phyloP scores from a whole-genome alignment of 306 rosid genomes.

The Echinosophora koreensis region DNA sequence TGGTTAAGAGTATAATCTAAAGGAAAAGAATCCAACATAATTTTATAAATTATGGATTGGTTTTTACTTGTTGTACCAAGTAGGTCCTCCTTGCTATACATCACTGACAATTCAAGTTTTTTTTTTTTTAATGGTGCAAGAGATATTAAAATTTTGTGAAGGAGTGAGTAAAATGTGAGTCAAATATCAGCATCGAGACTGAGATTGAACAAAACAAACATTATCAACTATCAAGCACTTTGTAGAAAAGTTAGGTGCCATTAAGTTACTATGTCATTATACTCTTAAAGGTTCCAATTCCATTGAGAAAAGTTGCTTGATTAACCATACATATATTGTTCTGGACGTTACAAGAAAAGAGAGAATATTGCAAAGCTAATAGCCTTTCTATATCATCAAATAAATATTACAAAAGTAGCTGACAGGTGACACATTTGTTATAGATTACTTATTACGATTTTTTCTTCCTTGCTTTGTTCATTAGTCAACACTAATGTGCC shows the following conservation, averaged over 20 bases:
- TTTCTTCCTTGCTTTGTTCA: slow-evolving; percentile 53
- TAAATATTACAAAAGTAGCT: slow-evolving; percentile 53
- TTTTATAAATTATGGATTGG: neutral
- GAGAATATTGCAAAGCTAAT: slow-evolving; percentile 26
- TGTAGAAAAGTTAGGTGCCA: neutral
- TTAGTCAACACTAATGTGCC: slow-evolving; percentile 52
- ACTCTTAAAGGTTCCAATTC: neutral
- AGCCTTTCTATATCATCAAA: slow-evolving; percentile 51
- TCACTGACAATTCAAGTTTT: slow-evolving; percentile 14
- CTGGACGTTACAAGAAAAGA: slow-evolving; percentile 24
- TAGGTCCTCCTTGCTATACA: neutral
- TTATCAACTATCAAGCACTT: neutral
- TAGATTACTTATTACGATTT: slow-evolving; percentile 50
- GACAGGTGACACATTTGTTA: slow-evolving; percentile 43
- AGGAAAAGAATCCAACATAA: neutral
- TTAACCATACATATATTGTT: neutral
- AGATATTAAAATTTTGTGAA: slow-evolving; percentile 6
- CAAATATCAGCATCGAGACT: neutral
- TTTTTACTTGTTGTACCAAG: neutral
- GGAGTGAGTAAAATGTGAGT: slow-evolving; percentile 30
- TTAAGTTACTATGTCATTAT: neutral
- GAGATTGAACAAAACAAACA: neutral
- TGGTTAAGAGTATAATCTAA: neutral
- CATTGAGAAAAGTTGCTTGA: slow-evolving; percentile 28
- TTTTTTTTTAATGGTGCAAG: neutral